Base-by-base conservation (phyloP, 768 basidiomycete genomes). In the Boletus tylopilopsis region DNA sequence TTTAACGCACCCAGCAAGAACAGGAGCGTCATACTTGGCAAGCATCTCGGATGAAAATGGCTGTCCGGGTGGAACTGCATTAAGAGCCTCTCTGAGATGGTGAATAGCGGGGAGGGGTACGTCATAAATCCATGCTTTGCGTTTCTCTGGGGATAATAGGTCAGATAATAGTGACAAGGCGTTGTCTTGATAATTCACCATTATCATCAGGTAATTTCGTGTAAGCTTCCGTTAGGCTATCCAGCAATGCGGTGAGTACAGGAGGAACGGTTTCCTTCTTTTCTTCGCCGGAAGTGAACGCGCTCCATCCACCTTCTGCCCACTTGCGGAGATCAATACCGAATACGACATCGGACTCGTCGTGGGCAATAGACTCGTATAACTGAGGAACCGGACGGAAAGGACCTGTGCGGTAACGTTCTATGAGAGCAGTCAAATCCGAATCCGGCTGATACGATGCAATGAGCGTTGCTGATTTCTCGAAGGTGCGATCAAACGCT, bases 121-220 rank as follows among this genome's bases (percentile, higher is more conserved):
- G 59, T 97, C 92, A 68, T 96, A 98, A 46, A 97, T 90, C 94
- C 94, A 97, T 4, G 85, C 73, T 71, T 87, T 92, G 50, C 94
- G 83, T 63, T 82, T 87, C 65, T 94, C 94, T 84, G 62, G 5
- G 30, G 12, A 46, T 19, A n/a, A 47, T 30, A 16, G 12, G 34
- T 59, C 21, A 55, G 39, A 41, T 7, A 10, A 39, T 4, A 30
- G 6, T 15, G 9, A 19, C 16, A 37, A 8, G 16, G 2, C 41
- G 16, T 36, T 27, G 21, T 19, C 18, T 23, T 34, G 22, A 42
- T 10, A 18, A 68, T 80, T 62, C 49, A 88, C 88, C 84, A 24
- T 70, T 70, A 56, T 95, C 87, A 45, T 72, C 74, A 0, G 82
- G 71, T 0, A 88, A 70, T 46, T 69, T 78, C 13, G 61, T 61